Conservation (phyloP, 345 rosid genomes). For the Ceriops tagal region DNA sequence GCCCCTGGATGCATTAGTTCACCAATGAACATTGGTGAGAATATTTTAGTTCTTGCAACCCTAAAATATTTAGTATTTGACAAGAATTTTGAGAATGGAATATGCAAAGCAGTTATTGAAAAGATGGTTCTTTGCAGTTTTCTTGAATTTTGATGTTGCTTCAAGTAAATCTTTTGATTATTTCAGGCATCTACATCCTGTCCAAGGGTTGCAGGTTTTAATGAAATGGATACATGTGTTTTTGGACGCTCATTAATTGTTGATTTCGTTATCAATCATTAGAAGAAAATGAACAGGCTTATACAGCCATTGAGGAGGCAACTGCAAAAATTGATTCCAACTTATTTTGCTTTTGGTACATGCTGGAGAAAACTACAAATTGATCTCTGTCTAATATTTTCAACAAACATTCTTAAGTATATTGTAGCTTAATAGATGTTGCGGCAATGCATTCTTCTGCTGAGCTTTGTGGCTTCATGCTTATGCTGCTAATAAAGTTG, state of each 20-base stretch:
- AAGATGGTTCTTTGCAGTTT: too few species aligned
- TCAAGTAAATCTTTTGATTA: too few species aligned
- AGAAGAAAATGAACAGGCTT: background rate
- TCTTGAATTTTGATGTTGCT: too few species aligned
- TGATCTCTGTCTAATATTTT: background rate
- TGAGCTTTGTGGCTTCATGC: background rate
- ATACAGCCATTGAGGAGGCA: background rate
- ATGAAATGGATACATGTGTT: too few species aligned
- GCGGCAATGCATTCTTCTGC: background rate
- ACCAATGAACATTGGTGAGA: slow-evolving; percentile 44
- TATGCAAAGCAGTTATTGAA: too few species aligned
- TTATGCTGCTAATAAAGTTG: slow-evolving; percentile 12
- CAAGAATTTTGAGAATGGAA: background rate
- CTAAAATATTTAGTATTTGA: background rate
- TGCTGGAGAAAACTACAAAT: background rate
- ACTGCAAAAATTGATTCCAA: background rate
- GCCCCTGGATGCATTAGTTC: slow-evolving; percentile 78
- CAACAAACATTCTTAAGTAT: too few species aligned
- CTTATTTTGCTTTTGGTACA: background rate
- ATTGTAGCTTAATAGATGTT: background rate
- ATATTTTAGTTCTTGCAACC: background rate
- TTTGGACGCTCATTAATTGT: background rate
- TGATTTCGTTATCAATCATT: background rate
- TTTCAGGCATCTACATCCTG: too few species aligned
- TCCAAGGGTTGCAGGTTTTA: too few species aligned